phyloP scores from a whole-genome alignment of 495 filamentous ascomycete species.

The Paragyromitra xinjiangensis region DNA sequence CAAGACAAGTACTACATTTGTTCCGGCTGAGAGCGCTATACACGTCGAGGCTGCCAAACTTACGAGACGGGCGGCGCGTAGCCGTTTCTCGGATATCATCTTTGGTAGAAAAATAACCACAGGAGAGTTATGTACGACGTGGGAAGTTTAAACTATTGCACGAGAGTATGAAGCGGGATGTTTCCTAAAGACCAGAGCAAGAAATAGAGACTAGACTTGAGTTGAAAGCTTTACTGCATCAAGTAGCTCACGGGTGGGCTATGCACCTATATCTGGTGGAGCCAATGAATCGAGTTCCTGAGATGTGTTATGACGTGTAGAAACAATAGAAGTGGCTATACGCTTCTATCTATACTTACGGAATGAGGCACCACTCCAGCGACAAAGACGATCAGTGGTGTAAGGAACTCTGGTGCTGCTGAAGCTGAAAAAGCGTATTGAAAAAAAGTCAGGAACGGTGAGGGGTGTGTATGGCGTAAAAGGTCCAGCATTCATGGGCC shows the following conservation, averaged over 20 bases:
- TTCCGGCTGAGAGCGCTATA: slow-evolving; percentile 89
- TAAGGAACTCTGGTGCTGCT: not conserved
- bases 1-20: slow-evolving; percentile 71
- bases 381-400: not conserved
- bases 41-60: slow-evolving; percentile 72
- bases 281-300: slow-evolving; percentile 4
- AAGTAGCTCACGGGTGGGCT: not conserved
- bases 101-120: not conserved
- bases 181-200: slow-evolving; percentile 4
- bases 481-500: not conserved
- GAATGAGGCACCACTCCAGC: not conserved
- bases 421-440: not conserved
- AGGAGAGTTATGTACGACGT: not conserved
- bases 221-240: slow-evolving; percentile 26
- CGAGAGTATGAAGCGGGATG: not conserved
- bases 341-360: not conserved
- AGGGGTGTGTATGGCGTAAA: slow-evolving; percentile 15
- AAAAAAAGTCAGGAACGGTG: not conserved
- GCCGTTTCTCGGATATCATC: slow-evolving; percentile 50
- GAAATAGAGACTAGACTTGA: not conserved
- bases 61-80: slow-evolving; percentile 53
- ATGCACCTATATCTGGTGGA: slow-evolving; percentile 11
- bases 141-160: slow-evolving; percentile 14
- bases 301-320: not conserved
- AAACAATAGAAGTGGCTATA: not conserved